phyloP scores from a whole-genome alignment of 2,329 filamentous ascomycete species.

The Blastomyces parvus region DNA sequence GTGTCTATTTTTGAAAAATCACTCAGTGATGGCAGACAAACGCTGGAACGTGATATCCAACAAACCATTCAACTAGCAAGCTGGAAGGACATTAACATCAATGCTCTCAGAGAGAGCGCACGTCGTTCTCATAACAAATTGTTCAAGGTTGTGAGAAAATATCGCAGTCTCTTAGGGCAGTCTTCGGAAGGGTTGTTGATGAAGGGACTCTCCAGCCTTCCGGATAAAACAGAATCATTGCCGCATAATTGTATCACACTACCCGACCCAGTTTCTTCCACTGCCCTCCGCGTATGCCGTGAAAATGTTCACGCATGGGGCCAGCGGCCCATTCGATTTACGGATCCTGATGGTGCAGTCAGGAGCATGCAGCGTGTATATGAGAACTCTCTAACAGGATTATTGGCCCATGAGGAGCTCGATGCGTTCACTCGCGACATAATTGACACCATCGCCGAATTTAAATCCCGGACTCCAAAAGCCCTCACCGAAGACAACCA shows the following conservation, averaged over 20 bases:
- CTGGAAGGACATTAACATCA: slow-evolving; percentile 97
- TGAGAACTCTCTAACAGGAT: slow-evolving; percentile 41
- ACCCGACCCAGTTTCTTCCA: slow-evolving; percentile 17
- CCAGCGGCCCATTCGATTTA: slow-evolving; percentile 54
- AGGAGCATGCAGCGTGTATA: slow-evolving; percentile 63
- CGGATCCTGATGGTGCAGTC: slow-evolving; percentile 59
- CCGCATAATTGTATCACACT: not conserved
- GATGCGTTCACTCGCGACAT: slow-evolving; percentile 61
- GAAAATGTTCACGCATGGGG: slow-evolving; percentile 26
- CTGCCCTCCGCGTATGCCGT: slow-evolving; percentile 27
- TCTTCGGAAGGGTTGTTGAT: slow-evolving; percentile 55
- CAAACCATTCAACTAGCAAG: slow-evolving; percentile 88
- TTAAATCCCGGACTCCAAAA: slow-evolving; percentile 74
- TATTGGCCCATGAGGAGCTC: slow-evolving; percentile 52
- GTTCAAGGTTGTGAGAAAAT: slow-evolving; percentile 85
- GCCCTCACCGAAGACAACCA: slow-evolving; percentile 83
- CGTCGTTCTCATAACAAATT: slow-evolving; percentile 84
- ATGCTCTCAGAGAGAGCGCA: slow-evolving; percentile 77
- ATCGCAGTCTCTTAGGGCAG: slow-evolving; percentile 66
- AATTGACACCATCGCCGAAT: slow-evolving; percentile 56
- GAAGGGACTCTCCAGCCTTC: slow-evolving; percentile 26
- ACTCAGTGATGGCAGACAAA: slow-evolving; percentile 57
- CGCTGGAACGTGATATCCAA: slow-evolving; percentile 84
- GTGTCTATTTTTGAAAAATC: slow-evolving; percentile 54
- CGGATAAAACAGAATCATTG: slow-evolving; percentile 23